A percentile compares a stretch with the other conserved stretches of the same genome.
Conservation (phyloP, 495 filamentous ascomycete genomes). For the Hypomontagnella monticulosa region DNA sequence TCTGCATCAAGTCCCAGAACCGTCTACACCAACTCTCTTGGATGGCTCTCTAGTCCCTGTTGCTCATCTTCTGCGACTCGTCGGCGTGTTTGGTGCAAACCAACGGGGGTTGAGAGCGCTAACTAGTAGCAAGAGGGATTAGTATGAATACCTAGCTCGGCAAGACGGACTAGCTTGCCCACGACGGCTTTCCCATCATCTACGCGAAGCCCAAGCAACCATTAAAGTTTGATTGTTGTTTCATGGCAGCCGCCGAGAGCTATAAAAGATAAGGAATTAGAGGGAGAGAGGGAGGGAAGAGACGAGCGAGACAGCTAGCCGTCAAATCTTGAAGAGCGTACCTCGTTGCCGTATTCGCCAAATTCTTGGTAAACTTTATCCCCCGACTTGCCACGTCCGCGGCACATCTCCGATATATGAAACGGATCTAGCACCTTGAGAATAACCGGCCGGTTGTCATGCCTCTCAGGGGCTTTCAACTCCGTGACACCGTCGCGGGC, state of each 20-base stretch:
- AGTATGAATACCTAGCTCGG: not conserved
- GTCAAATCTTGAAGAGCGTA: not conserved
- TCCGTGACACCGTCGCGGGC: conserved; percentile 40
- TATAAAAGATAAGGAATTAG: not conserved
- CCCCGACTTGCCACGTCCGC: not conserved
- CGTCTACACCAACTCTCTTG: not conserved
- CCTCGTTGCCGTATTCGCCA: conserved; percentile 1
- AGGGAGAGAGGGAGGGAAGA: not conserved
- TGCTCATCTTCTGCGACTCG: not conserved
- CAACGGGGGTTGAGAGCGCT: not conserved
- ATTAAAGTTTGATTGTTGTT: not conserved
- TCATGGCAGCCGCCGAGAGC: not conserved
- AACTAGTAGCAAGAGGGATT: not conserved
- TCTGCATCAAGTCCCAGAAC: no score
- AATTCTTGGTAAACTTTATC: not conserved
- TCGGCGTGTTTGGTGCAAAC: not conserved
- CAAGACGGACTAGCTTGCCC: not conserved
- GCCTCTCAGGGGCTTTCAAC: conserved; percentile 23
- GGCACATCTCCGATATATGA: not conserved
- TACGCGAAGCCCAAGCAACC: not conserved
- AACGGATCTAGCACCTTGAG: not conserved
- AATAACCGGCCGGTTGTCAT: conserved; percentile 31
- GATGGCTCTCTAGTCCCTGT: not conserved
- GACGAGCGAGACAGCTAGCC: not conserved
- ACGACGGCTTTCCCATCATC: not conserved